A percentile compares a stretch with the other conserved stretches of the same genome.
phyloP scores from a whole-genome alignment of 2,329 filamentous ascomycete species.

The Aspergillus ochraceoroseus region DNA sequence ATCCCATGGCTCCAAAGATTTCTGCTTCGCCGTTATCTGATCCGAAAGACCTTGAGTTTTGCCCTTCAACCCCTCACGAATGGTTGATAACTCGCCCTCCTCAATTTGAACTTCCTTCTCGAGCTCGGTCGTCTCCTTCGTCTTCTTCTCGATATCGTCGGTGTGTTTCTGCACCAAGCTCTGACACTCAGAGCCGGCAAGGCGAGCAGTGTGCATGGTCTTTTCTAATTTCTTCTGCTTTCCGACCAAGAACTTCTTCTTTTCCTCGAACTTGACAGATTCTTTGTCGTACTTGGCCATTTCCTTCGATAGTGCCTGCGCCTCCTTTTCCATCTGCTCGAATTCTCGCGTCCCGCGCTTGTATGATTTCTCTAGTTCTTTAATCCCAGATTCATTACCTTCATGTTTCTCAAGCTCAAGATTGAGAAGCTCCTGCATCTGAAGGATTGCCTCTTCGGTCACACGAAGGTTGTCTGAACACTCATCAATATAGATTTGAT shows the following conservation, averaged over 20 bases:
- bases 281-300: conserved; percentile 93
- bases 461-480: conserved; percentile 84
- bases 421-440: conserved; percentile 82
- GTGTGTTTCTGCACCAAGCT: conserved; percentile 72
- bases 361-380: conserved; percentile 78
- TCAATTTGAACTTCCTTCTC: conserved; percentile 72
- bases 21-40: conserved; percentile 86
- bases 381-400: conserved; percentile 84
- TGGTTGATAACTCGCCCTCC: conserved; percentile 74
- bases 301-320: conserved; percentile 74
- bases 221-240: conserved; percentile 97
- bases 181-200: conserved; percentile 67
- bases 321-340: conserved; percentile 74
- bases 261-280: conserved; percentile 94
- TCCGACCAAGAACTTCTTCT: conserved; percentile 83
- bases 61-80: conserved; percentile 82
- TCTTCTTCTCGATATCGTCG: conserved; percentile 71
- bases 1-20: conserved; percentile 90
- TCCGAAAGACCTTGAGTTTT: conserved; percentile 95
- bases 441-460: conserved; percentile 81
- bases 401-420: conserved; percentile 86
- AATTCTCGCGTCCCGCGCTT: conserved; percentile 77
- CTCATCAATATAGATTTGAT: conserved; percentile 84
- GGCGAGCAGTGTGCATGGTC: conserved; percentile 70
- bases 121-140: conserved; percentile 67